A percentile compares a stretch with the other conserved stretches of the same genome.
These are phyloP conservation scores for Teratosphaeria nubilosa DNA, from an alignment of 2,329 filamentous ascomycete species.

Conservation along the genomic window DNA sequence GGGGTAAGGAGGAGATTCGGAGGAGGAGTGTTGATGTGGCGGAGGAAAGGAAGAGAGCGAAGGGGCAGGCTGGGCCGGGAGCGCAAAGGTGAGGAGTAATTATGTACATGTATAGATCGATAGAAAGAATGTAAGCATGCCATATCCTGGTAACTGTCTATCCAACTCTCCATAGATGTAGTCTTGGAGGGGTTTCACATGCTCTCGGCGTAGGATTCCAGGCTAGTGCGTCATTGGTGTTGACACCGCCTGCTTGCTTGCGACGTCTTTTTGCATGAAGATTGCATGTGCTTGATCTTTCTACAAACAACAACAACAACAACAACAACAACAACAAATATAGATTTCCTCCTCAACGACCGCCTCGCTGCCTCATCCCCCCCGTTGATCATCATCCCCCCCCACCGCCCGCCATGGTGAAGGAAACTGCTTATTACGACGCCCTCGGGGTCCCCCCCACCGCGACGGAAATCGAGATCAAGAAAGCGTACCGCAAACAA, in stretches of 20 bases:
- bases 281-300: not conserved
- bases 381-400: too few relatives aligned
- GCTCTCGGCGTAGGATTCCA: not conserved
- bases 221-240: not conserved
- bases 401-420: conserved; percentile 50
- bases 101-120: not conserved
- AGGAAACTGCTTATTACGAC: conserved; percentile 93
- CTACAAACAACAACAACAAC: too few relatives aligned
- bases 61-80: conserved; percentile 2
- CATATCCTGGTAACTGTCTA: too few relatives aligned
- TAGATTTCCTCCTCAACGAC: not conserved
- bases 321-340: too few relatives aligned
- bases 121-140: too few relatives aligned
- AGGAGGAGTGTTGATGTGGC: conserved; percentile 21
- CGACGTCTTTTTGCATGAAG: not conserved
- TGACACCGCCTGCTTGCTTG: not conserved
- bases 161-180: too few relatives aligned
- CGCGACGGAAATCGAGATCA: conserved; percentile 87
- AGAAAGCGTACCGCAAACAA: conserved; percentile 86
- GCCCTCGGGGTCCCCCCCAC: conserved; percentile 66
- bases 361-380: too few relatives aligned
- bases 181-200: not conserved
- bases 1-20: conserved; percentile 22
- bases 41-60: conserved; percentile 19
- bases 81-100: not conserved